Conservation (phyloP, 495 filamentous ascomycete genomes). For the Tuber magnatum region DNA sequence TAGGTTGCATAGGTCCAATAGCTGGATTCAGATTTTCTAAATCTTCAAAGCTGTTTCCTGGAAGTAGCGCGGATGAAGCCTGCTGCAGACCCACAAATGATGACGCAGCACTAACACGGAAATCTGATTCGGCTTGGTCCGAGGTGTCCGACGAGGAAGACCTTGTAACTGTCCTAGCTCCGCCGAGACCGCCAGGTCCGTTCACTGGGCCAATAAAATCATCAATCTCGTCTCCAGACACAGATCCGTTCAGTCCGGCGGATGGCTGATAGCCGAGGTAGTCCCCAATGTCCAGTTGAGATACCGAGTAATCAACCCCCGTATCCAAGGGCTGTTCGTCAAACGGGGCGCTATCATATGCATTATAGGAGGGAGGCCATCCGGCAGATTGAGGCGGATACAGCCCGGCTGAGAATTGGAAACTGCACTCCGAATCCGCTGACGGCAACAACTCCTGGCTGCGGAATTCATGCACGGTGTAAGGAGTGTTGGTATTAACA, state of each 20-base stretch:
- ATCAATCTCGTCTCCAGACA: constrained; percentile 39
- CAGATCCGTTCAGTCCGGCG: constrained; percentile 33
- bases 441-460: constrained; percentile 39
- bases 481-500: constrained; percentile 39
- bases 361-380: constrained; percentile 36
- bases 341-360: constrained; percentile 31
- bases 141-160: constrained; percentile 39
- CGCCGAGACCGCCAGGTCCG: constrained; percentile 31
- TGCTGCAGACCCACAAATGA: constrained; percentile 38
- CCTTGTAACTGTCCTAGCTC: constrained; percentile 30
- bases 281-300: constrained; percentile 29
- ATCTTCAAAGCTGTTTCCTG: constrained; percentile 25
- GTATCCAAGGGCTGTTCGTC: constrained; percentile 32
- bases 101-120: constrained; percentile 37
- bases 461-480: constrained; percentile 32
- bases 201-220: constrained; percentile 36
- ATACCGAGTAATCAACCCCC: constrained; percentile 23
- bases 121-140: constrained; percentile 40
- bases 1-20: neutral
- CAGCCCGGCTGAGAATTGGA: constrained; percentile 38
- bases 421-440: constrained; percentile 34
- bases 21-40: constrained; percentile 27
- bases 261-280: constrained; percentile 32
- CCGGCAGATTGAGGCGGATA: constrained; percentile 38
- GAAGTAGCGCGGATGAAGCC: constrained; percentile 17